A percentile compares a stretch with the other conserved stretches of the same genome.
These are phyloP conservation scores for Crucihimalaya himalaica DNA, from an alignment of 345 rosid genomes.

Conservation along the genomic window DNA sequence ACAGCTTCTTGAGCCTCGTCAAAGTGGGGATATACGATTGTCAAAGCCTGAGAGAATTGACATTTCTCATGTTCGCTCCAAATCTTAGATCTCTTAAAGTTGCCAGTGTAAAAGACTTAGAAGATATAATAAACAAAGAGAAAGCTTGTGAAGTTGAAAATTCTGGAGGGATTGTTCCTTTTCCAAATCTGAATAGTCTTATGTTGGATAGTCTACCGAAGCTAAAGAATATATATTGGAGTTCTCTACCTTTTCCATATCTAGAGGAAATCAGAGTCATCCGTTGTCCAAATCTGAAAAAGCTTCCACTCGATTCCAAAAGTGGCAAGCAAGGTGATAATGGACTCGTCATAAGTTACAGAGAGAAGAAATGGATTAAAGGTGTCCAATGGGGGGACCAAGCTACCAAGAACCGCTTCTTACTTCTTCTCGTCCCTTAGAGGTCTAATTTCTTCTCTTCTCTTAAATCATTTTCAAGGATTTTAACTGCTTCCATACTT, in stretches of 20 bases:
- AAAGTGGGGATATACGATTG: accelerated
- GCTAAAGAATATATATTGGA: constrained; percentile 24
- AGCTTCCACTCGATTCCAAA: constrained; percentile 9
- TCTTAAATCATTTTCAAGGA: background rate
- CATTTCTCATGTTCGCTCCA: constrained; percentile 23
- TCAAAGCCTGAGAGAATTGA: background rate
- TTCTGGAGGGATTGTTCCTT: constrained; percentile 15
- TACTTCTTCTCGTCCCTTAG: background rate
- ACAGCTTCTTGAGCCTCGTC: constrained; percentile 6
- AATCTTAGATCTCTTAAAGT: background rate
- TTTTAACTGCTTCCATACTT: background rate
- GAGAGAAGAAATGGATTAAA: background rate
- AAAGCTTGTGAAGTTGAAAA: background rate
- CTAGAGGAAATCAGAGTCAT: no score
- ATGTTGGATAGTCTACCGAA: accelerated
- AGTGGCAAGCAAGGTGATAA: background rate
- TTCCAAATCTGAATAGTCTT: background rate
- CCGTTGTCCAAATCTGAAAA: constrained; percentile 22
- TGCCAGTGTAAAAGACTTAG: accelerated
- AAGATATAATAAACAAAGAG: constrained; percentile 26
- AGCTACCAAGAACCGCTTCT: constrained; percentile 10
- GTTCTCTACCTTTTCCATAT: constrained; percentile 13
- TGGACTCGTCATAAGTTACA: background rate
- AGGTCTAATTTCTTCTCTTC: background rate
- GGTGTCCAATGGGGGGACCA: constrained; percentile 23